Evolutionary conservation across 2,329 filamentous ascomycete genomes (phyloP).

Genomic region (Herpotrichia juniperi): DNA sequence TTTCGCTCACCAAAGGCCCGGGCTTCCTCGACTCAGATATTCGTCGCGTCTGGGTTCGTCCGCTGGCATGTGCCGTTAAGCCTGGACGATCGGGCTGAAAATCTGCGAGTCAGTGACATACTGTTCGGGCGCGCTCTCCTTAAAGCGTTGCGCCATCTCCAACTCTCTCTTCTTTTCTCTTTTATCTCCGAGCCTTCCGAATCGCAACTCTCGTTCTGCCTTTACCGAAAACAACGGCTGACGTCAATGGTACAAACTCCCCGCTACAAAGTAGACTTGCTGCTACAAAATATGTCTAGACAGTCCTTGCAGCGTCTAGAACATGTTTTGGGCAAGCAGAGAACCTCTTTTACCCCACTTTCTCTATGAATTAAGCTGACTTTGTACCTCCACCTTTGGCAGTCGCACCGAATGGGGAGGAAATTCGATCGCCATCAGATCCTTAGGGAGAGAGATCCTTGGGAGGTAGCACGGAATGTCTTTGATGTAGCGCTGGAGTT

Average conservation of each 20-base stretch:
- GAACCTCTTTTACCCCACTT: too few relatives aligned
- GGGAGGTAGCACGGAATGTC: conserved; percentile 19
- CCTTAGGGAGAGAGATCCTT: conserved; percentile 18
- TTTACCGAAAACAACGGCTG: background rate
- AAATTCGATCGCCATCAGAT: conserved; percentile 22
- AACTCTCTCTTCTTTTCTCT: background rate
- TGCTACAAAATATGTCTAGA: too few relatives aligned
- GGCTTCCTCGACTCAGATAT: background rate
- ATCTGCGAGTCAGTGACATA: conserved; percentile 5
- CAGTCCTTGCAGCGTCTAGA: too few relatives aligned
- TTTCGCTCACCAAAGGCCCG: conserved; percentile 4
- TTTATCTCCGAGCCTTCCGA: background rate
- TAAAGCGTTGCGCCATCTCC: conserved; percentile 1
- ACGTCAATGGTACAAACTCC: too few relatives aligned
- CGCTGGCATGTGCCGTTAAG: background rate
- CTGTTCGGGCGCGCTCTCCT: background rate
- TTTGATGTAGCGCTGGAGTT: conserved; percentile 23
- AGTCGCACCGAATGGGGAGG: conserved; percentile 18
- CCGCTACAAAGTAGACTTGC: too few relatives aligned
- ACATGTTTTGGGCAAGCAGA: too few relatives aligned
- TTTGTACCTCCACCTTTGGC: too few relatives aligned
- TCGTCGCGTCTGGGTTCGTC: conserved; percentile 1
- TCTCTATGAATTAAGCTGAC: too few relatives aligned
- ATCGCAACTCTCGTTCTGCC: background rate
- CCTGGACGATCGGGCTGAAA: conserved; percentile 1